phyloP scores from a whole-genome alignment of 257 asterid species.

The Ligustrum vulgare region DNA sequence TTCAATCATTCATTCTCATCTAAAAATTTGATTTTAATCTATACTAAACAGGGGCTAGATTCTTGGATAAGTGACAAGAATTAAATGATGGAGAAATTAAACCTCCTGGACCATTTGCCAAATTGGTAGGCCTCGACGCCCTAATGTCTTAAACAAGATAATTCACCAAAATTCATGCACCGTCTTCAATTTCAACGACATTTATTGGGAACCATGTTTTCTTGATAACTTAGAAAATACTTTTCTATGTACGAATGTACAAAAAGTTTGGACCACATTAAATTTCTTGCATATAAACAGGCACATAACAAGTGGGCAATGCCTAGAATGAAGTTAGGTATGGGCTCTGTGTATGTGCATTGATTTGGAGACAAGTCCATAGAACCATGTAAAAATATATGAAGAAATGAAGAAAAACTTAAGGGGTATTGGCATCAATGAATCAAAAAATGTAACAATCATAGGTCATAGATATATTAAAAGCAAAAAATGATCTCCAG shows the following conservation, averaged over 20 bases:
- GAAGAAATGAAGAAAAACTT: too few relatives aligned
- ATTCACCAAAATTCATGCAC: neutral
- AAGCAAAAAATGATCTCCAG: too few relatives aligned
- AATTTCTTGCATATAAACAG: neutral
- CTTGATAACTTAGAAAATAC: neutral
- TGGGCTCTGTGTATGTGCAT: neutral
- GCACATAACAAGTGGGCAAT: neutral
- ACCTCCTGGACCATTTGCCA: constrained; percentile 16
- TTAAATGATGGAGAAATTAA: constrained; percentile 19
- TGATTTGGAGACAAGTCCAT: neutral
- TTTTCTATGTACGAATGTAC: neutral
- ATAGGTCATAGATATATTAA: too few relatives aligned
- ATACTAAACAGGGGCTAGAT: too few relatives aligned
- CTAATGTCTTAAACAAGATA: neutral
- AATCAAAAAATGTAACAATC: too few relatives aligned
- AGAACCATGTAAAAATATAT: neutral
- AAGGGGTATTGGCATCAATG: too few relatives aligned
- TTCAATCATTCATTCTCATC: too few relatives aligned
- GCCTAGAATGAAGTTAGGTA: neutral
- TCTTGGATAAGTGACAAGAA: constrained; percentile 30
- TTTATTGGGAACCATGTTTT: neutral
- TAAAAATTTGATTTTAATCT: too few relatives aligned
- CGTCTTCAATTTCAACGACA: neutral
- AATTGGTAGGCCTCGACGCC: constrained; percentile 12
- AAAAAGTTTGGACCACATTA: neutral